Evolutionary conservation across 495 filamentous ascomycete genomes (phyloP), one percentile per base, ranked within the genome.

Genomic region (Xylaria palmicola): DNA sequence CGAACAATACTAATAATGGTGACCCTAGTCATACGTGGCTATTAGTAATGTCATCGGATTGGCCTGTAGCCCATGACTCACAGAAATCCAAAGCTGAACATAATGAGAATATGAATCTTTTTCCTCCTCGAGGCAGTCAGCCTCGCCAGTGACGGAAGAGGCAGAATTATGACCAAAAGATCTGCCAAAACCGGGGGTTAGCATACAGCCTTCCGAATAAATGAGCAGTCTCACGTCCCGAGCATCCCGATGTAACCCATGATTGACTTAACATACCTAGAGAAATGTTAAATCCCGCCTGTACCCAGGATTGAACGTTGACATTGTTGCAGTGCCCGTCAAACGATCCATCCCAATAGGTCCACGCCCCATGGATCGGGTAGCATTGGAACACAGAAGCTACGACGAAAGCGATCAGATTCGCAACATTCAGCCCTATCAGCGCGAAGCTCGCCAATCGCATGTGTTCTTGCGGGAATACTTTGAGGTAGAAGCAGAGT

Each of bases 401-500:
- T 32, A 74, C 55, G 45, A 72, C 61, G 45, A 72, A 72, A n/a
- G 70, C 60, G 36, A 72, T 19, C 22, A 71, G 66, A n/a, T 72
- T 69, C 6, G 66, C 20, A 29, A 54, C 22, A 41, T 74, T 75
- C 44, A 75, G 61, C n/a, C 45, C 65, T 59, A 81, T 77, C 50
- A 73, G 58, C 7, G 59, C 51, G 45, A 67, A 75, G 4, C 71
- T 68, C 26, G 66, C 62, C 30, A 71, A 65, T 30, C 75, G 77
- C 43, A 83, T 77, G 1, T 64, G 67, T 2, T 58, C 45, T 27
- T 77, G 71, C 37, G 77, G 75, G 54, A 83, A 83, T 45, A 83
- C 75, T 34, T 78, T 79, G 24, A 82, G 72, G 67, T 83, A 83
- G 66, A 83, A 81, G 62, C 72, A 73, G 8, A 83, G 75, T 34